phyloP scores from a whole-genome alignment of 176 grass and related monocot genomes.

The Neostapfia colusana region DNA sequence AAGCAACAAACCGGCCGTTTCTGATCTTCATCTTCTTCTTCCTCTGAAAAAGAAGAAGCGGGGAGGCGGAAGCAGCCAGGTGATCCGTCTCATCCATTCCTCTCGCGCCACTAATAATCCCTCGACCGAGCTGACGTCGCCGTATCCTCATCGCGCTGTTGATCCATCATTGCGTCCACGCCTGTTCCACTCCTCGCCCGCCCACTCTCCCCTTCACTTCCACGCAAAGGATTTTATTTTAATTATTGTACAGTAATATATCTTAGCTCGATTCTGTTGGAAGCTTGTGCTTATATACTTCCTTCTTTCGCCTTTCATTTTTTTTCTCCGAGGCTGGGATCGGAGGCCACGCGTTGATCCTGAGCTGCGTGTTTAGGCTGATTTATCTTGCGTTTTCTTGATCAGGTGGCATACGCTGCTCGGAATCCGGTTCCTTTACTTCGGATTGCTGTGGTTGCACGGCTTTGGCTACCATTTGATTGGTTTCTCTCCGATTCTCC shows the following conservation, averaged over 20 bases:
- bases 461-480: background rate
- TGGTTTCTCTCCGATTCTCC: background rate
- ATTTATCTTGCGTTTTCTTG: conserved; percentile 21
- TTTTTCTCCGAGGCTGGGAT: background rate
- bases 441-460: conserved; percentile 22
- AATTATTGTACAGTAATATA: background rate
- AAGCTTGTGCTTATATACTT: conserved; percentile 5
- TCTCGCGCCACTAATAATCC: conserved; percentile 20
- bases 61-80: background rate
- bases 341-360: background rate
- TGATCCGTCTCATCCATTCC: conserved; percentile 2
- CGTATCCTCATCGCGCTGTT: conserved; percentile 11
- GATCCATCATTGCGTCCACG: conserved; percentile 43
- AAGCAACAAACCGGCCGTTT: background rate
- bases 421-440: conserved; percentile 26
- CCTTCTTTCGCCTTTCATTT: background rate
- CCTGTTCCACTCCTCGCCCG: conserved; percentile 24
- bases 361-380: background rate
- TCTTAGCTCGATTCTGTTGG: conserved; percentile 3
- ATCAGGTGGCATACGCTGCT: conserved; percentile 9
- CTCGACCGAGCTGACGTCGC: background rate
- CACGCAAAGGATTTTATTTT: conserved; percentile 33
- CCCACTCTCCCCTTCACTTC: conserved; percentile 25
- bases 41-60: background rate
- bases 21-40: background rate